Conservation (phyloP, 2,329 filamentous ascomycete genomes). For the Capronia coronata region DNA sequence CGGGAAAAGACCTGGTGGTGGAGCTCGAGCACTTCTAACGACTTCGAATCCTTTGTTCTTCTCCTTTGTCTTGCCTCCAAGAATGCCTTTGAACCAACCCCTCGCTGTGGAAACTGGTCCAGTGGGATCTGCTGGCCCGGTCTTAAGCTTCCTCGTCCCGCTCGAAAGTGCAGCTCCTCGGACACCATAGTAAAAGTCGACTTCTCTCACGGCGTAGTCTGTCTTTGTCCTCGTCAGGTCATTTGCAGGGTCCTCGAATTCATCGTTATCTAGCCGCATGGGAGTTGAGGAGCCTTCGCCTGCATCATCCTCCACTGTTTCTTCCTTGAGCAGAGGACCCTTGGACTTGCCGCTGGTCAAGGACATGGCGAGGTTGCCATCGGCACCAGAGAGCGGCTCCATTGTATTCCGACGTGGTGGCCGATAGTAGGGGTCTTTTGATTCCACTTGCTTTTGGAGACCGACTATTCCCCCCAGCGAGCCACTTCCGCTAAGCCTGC, state of each 20-base stretch:
- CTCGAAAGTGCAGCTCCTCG: slow-evolving; percentile 81
- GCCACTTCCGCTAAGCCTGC: slow-evolving; percentile 39
- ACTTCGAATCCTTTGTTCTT: slow-evolving; percentile 97
- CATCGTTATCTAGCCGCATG: slow-evolving; percentile 32
- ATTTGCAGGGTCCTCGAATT: slow-evolving; percentile 35
- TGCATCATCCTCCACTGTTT: slow-evolving; percentile 45
- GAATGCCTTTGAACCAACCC: slow-evolving; percentile 75
- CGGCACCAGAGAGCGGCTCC: slow-evolving; percentile 42
- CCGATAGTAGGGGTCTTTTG: slow-evolving; percentile 77
- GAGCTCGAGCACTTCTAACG: slow-evolving; percentile 80
- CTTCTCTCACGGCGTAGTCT: slow-evolving; percentile 77
- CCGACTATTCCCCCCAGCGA: slow-evolving; percentile 42
- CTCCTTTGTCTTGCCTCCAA: slow-evolving; percentile 83
- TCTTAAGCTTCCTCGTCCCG: slow-evolving; percentile 78
- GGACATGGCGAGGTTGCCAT: slow-evolving; percentile 38
- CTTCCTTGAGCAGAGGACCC: slow-evolving; percentile 31
- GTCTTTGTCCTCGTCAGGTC: slow-evolving; percentile 48
- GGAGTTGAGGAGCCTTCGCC: slow-evolving; percentile 31
- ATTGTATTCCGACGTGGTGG: slow-evolving; percentile 66
- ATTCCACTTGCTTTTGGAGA: slow-evolving; percentile 44
- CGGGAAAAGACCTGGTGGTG: slow-evolving; percentile 60
- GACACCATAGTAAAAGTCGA: slow-evolving; percentile 94
- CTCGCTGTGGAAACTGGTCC: slow-evolving; percentile 82
- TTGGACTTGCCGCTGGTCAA: slow-evolving; percentile 42
- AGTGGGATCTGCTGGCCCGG: slow-evolving; percentile 89